These are phyloP conservation scores for Parsonsia alboflavescens DNA, from an alignment of 257 asterid genomes.

Conservation along the genomic window DNA sequence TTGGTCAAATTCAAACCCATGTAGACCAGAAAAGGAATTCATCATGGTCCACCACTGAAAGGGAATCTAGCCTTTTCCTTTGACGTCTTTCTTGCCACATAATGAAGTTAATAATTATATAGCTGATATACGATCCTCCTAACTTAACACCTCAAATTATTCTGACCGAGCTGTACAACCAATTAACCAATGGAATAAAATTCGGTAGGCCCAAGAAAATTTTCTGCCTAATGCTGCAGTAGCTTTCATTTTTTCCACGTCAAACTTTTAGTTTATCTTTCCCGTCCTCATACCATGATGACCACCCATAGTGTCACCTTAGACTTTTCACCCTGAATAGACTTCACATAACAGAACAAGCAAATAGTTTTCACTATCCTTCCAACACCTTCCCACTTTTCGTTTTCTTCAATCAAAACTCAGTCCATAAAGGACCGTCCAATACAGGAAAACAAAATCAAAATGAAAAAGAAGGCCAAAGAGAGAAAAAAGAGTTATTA, in stretches of 20 bases:
- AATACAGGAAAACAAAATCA: too few species aligned
- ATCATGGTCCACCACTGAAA: not conserved
- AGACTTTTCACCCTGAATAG: not conserved
- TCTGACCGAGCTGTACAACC: not conserved
- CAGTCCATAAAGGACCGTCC: not conserved
- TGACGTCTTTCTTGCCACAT: slow-evolving; percentile 8
- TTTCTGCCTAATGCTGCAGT: not conserved
- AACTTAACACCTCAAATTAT: slow-evolving; percentile 3
- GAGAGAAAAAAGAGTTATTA: too few species aligned
- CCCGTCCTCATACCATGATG: not conserved
- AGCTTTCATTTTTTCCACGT: not conserved
- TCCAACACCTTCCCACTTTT: not conserved
- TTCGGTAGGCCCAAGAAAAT: slow-evolving; percentile 8
- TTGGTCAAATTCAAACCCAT: not conserved
- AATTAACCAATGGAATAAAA: not conserved
- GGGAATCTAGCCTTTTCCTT: slow-evolving; percentile 1
- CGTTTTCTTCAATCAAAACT: not conserved
- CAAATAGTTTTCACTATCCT: not conserved
- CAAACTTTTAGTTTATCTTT: not conserved
- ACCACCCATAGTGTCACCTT: not conserved
- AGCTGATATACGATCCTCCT: slow-evolving; percentile 1
- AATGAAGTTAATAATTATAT: not conserved
- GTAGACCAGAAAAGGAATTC: slow-evolving; percentile 1
- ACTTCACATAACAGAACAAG: not conserved
- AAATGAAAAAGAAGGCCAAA: not conserved